Base-by-base conservation (phyloP, 495 filamentous ascomycete genomes). In the Pseudotulostoma volvatum region DNA sequence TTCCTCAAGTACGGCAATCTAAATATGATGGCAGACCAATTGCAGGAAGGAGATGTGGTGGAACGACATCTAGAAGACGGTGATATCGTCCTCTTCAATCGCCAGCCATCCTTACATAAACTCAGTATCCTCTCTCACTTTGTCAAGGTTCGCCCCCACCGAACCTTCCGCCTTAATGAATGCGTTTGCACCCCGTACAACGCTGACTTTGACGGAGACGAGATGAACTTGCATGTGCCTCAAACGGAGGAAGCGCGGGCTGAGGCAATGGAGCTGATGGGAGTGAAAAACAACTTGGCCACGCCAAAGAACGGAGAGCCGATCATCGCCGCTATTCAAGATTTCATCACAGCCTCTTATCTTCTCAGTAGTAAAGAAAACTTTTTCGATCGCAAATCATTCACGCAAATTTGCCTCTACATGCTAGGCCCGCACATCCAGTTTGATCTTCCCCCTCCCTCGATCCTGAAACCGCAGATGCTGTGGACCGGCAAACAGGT, bases 181-280 rank as follows among this genome's bases (percentile, higher is more conserved):
- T 96, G 90, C 71, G 90, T 92, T 4, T 97, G 90, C 54, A 88
- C 84, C 32, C 90, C 90, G 7, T 97, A 97, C 70, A 97, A 97
- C 59, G 90, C 90, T 33, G 90, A 97, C 76, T 97, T 97, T 52
- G 90, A 97, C 49, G 90, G 90, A 47, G 90, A 97, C 45, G 90
- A 97, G 57, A 97, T 97, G 90, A 97, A 97, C 50, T 57, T 97
- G 44, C 90, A 97, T 58, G 86, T 97, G 3, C 90, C 90, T 11
- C 90, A 97, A 54, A 97, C 92, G 1, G 90, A 96, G 61, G 90
- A 97, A 60, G 90, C 90, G 9, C 74, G 92, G 36, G 79, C 87
- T 5, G 90, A 97, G 53, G 90, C 90, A 0, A 90, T 93, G 57
- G 82, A 86, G 51, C 60, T 97, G 31, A 97, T 97, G 92, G 92